Evolutionary conservation across 192 early-diverging fungal species (phyloP).

Genomic region (Podila clonocystis): DNA sequence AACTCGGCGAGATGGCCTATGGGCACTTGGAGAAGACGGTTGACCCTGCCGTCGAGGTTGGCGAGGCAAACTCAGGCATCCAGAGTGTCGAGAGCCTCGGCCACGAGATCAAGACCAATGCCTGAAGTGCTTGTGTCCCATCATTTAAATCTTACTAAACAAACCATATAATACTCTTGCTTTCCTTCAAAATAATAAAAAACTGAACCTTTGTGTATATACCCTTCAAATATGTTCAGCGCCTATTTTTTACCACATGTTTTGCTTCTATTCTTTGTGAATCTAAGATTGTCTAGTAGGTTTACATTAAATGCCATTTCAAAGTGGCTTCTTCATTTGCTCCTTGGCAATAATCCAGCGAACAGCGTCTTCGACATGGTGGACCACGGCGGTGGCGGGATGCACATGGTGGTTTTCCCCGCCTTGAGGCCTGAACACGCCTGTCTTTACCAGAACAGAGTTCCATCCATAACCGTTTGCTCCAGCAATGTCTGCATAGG

Average conservation of each 20-base stretch:
- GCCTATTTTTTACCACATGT: not conserved
- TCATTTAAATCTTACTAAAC: not conserved
- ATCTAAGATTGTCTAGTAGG: not conserved
- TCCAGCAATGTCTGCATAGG: conserved; percentile 77
- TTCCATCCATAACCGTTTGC: conserved; percentile 80
- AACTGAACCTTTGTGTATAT: not conserved
- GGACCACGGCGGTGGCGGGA: conserved; percentile 66
- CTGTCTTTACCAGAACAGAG: conserved; percentile 76
- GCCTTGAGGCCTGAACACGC: conserved; percentile 66
- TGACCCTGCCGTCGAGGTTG: conserved; percentile 45
- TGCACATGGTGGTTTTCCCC: conserved; percentile 59
- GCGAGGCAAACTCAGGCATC: conserved; percentile 33
- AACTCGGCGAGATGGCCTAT: conserved; percentile 81
- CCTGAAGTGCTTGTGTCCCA: not conserved
- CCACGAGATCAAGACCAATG: not conserved
- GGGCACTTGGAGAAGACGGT: conserved; percentile 57
- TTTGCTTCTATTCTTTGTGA: not conserved
- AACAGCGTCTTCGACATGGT: conserved; percentile 76
- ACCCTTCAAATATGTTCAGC: not conserved
- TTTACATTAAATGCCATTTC: not conserved
- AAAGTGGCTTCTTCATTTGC: conserved; percentile 11
- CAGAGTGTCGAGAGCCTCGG: conserved; percentile 29
- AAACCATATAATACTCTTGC: not conserved
- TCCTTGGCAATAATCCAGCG: conserved; percentile 53
- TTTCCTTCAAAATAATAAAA: too few relatives aligned